Evolutionary conservation across 176 grass and related monocot genomes (phyloP).

Genomic region (Ensete ventricosum): DNA sequence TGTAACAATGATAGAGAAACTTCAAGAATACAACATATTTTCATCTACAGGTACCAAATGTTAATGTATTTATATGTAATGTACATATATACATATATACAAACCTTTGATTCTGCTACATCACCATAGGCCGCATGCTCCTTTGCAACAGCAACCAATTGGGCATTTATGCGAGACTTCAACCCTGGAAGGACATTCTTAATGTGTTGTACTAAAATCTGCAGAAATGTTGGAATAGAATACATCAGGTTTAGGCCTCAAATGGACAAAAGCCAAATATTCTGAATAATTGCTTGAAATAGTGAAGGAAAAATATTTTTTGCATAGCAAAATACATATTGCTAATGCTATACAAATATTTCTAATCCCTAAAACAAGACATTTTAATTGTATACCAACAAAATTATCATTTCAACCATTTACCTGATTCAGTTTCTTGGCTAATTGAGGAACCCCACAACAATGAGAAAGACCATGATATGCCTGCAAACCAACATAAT

Average conservation of each 20-base stretch:
- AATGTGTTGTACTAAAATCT: conserved; percentile 89
- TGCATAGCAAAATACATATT: background rate
- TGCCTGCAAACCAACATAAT: conserved; percentile 45
- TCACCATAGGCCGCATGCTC: conserved; percentile 86
- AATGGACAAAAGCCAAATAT: background rate
- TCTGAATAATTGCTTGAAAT: background rate
- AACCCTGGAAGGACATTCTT: conserved; percentile 79
- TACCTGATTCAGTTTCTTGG: conserved; percentile 95
- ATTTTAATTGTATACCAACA: background rate
- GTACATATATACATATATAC: background rate
- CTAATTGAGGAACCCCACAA: conserved; percentile 83
- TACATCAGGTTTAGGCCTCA: background rate
- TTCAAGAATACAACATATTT: background rate
- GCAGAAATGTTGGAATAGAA: conserved; percentile 19
- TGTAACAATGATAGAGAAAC: no score
- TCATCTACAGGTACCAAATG: background rate
- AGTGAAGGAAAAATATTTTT: background rate
- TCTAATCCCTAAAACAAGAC: background rate
- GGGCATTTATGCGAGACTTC: conserved; percentile 71
- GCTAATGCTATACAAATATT: background rate
- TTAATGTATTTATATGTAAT: background rate
- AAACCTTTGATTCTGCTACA: conserved; percentile 68
- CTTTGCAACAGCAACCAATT: conserved; percentile 75
- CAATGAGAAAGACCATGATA: conserved; percentile 86
- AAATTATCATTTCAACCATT: conserved; percentile 10